Evolutionary conservation across 2,329 filamentous ascomycete genomes (phyloP), one percentile per base, ranked within the genome.

Genomic region (Sclerotinia glacialis): DNA sequence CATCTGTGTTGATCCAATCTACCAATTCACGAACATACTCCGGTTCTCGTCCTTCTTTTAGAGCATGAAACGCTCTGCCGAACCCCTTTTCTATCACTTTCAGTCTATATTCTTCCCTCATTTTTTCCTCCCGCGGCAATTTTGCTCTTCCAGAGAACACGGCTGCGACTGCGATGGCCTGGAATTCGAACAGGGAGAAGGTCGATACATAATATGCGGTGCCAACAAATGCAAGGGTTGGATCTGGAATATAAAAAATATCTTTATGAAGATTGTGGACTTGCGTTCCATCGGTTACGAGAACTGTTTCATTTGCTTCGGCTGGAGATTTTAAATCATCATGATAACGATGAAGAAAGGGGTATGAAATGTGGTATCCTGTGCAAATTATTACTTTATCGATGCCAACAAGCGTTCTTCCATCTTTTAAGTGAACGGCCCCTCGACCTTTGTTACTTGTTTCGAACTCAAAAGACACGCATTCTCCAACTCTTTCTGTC

Each of bases 301-400:
- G 78, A 0, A 85, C 76, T 0, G 74, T 78, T 0, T 85, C 80
- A 47, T 82, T 79, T 0, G 86, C 86, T 0, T 84, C 72, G 1
- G 81, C 75, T 0, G 80, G 76, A 0, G 77, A 61, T 0, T 77
- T 53, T 0, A 77, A 77, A 18, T 79, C 78, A 68, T 80, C 82
- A 28, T 72, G 70, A 23, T 83, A 78, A 12, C 83, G 75, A 0
- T 78, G 74, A 0, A 92, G 78, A 71, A 90, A 92, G 0, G 89
- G 89, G 21, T 89, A 83, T 0, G 85, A 85, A 18, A 86, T 85
- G 71, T 89, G 84, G 72, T 92, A 92, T 0, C 89, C 89, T 0
- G 89, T 92, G 21, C 84, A 86, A 6, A 92, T 73, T 26, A 92
- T 80, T 0, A 92, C 80, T 21, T 80, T 78, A 71, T 92, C 83